phyloP scores from a whole-genome alignment of 257 asterid species.

The Solanum pinnatisectum region DNA sequence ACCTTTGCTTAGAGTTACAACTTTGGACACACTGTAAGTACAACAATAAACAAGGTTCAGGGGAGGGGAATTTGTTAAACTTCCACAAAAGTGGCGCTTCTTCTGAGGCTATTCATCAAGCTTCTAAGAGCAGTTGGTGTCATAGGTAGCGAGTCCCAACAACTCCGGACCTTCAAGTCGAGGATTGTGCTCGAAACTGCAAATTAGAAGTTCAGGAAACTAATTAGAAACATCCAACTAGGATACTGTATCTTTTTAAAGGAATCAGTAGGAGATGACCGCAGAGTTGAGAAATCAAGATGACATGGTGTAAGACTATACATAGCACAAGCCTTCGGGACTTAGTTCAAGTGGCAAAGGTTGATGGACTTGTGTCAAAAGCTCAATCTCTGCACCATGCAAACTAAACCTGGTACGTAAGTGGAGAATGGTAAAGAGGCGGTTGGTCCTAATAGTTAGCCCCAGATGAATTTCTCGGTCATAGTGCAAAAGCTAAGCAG shows the following conservation, averaged over 20 bases:
- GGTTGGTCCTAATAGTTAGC: neutral
- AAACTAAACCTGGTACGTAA: neutral
- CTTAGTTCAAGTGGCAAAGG: neutral
- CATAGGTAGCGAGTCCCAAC: slow-evolving; percentile 8
- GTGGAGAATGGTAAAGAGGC: neutral
- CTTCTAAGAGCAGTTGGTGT: slow-evolving; percentile 8
- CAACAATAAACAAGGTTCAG: neutral
- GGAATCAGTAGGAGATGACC: neutral
- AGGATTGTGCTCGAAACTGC: slow-evolving; percentile 10
- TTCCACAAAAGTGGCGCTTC: neutral
- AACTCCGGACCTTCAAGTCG: slow-evolving; percentile 7
- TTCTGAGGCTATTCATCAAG: neutral
- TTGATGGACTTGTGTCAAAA: neutral
- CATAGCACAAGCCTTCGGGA: neutral
- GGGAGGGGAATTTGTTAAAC: neutral
- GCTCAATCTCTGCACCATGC: neutral
- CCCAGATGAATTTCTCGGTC: neutral
- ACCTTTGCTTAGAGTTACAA: neutral
- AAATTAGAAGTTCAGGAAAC: neutral
- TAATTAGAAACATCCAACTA: neutral
- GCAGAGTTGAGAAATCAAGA: neutral
- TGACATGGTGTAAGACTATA: neutral
- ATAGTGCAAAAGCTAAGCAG: neutral
- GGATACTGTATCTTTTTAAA: neutral
- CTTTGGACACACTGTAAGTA: neutral